A percentile compares a stretch with the other conserved stretches of the same genome.
Evolutionary conservation across 2,329 filamentous ascomycete species (phyloP).

Genomic region (Xylariaceae sp.): DNA sequence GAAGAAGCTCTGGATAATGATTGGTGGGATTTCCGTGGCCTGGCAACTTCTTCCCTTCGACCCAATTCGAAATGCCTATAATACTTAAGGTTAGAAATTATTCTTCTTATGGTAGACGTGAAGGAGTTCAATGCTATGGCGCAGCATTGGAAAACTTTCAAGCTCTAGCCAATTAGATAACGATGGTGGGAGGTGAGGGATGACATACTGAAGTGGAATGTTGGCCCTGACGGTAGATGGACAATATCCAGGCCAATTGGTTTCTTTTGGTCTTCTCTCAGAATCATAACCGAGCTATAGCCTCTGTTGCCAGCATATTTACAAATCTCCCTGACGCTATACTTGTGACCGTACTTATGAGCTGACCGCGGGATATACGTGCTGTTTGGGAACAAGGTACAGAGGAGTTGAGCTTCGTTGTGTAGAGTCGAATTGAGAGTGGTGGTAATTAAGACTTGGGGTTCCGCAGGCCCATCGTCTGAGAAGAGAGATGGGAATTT

Average conservation of each 20-base stretch:
- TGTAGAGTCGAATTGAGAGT: conserved; percentile 88
- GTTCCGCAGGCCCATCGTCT: conserved; percentile 60
- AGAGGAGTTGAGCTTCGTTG: conserved; percentile 76
- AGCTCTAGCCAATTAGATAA: not conserved
- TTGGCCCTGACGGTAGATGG: conserved; percentile 81
- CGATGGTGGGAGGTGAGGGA: no score
- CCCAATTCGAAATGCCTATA: conserved; percentile 75
- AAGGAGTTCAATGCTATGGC: not conserved
- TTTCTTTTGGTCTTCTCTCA: conserved; percentile 88
- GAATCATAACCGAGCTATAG: conserved; percentile 81
- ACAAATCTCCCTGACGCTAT: conserved; percentile 87
- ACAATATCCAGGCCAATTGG: conserved; percentile 82
- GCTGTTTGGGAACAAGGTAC: conserved; percentile 80
- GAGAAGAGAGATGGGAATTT: conserved; percentile 67
- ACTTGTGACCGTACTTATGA: conserved; percentile 86
- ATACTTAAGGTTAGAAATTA: conserved; percentile 1
- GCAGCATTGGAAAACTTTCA: not conserved
- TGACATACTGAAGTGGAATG: conserved; percentile 77
- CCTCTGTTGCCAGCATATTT: conserved; percentile 80
- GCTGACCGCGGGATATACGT: conserved; percentile 86
- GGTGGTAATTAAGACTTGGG: conserved; percentile 92
- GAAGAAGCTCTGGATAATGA: conserved; percentile 85
- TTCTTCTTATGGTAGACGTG: no score
- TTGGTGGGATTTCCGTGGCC: conserved; percentile 88
- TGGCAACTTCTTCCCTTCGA: conserved; percentile 83